Evolutionary conservation across 345 rosid species (phyloP), one percentile per base, ranked within the genome.

Genomic region (Boechera retrofracta): DNA sequence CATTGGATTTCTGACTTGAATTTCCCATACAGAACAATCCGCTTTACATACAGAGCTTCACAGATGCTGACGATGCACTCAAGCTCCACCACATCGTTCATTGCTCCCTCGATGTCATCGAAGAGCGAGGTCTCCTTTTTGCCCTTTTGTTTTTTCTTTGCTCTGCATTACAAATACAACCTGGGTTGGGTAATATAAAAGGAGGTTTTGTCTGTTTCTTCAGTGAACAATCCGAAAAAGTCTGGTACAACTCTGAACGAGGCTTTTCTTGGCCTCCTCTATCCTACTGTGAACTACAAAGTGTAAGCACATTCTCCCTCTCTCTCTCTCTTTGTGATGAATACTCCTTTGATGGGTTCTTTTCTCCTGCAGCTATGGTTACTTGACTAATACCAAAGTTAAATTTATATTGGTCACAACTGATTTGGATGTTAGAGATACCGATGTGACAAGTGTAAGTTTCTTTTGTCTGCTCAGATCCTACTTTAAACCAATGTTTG

Each of bases 51-150:
- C 99, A 92, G 73, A 94, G 97, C 87, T 94, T 94, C 89, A 90
- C 99, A 33, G 98, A 92, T 78, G 91, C 90, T 12, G 93, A 91
- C 71, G 96, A 92, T 69, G 98, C 91, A 53, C 89, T 95, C 49
- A 92, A 92, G 84, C 98, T 92, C 77, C 99, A 95, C 79, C 96
- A 95, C 86, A 82, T 95, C 64, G 98, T 91, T 51, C 99, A 92
- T 81, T 91, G 99, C 70, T 94, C 98, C 69, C 97, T 94, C 44
- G 98, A 95, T 45, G 98, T 92, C 44, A 87, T 92, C 38, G 98
- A 92, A 61, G 98, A 92, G 79, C 88, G 98, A 85, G 98, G 98
- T 90, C 51, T 24, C 18, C 21, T 21, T 52, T 28, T 42, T 33
- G 24, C 24, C 24, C 24, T 21, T 21, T 21, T 21, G 24, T 21